Evolutionary conservation across 345 rosid species (phyloP), one percentile per base, ranked within the genome.

Genomic region (Gossypium thurberi): DNA sequence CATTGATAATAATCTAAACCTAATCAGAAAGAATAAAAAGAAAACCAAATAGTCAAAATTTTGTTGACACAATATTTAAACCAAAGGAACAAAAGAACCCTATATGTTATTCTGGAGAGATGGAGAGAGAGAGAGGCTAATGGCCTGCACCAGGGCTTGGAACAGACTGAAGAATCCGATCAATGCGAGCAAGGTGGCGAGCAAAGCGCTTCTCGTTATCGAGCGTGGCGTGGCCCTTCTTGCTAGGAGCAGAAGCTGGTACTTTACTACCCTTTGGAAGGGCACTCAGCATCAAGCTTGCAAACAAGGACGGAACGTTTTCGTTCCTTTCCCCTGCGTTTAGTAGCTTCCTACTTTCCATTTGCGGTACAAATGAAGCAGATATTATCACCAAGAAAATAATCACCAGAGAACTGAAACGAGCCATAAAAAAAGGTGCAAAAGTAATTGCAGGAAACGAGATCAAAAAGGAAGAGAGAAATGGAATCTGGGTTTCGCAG

Each of bases 71-170:
- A 13, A 7, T 20, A 20, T 0, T 17, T 0, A 26, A 66, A 50
- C 42, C 60, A 56, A n/a, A 50, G 59, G 18, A 52, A 48, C 25
- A 48, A 51, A 51, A 51, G 23, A 69, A 51, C 23, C 23, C 20
- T 51, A n/a, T 52, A 15, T 3, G n/a, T 69, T 20, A 23, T 25
- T 33, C 40, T 33, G 40, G 40, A 33, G 40, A 33, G 6, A 4
- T 33, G 7, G 17, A 10, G 25, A 46, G 15, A 9, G 42, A 26
- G 57, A 69, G 57, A 69, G 47, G 6, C 59, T 75, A 86, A 80
- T 91, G 88, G 46, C 97, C 97, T 17, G 80, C 84, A 7, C 96
- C 97, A 10, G 98, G 97, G 75, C 97, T 90, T 4, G 98, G 98
- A 73, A 91, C 94, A 23, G 98, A 91, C 15, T 65, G 81, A 20